Evolutionary conservation across 192 early-diverging fungal species (phyloP).

Genomic region (Chytriomyces sp.): DNA sequence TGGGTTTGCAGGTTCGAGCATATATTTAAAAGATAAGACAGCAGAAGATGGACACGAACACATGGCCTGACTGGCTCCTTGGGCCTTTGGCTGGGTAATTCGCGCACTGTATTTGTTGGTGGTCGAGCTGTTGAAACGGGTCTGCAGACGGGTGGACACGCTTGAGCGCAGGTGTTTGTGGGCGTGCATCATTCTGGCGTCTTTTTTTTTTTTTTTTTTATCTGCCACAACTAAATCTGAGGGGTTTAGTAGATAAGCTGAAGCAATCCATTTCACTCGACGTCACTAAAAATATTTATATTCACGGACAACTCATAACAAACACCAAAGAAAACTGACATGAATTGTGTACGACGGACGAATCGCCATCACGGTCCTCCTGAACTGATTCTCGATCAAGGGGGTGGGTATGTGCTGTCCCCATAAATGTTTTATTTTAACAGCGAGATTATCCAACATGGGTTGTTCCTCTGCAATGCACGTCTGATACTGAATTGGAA

Average conservation of each 20-base stretch:
- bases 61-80: slow-evolving; percentile 98
- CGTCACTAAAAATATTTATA: background rate
- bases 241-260: no score
- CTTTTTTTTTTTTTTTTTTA: background rate
- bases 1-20: background rate
- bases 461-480: no score
- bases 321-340: background rate
- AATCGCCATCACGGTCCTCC: no score
- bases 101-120: slow-evolving; percentile 81
- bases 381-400: no score
- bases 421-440: no score
- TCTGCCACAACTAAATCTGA: background rate
- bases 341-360: background rate
- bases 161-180: background rate
- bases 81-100: slow-evolving; percentile 93
- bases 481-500: no score
- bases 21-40: background rate
- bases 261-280: background rate
- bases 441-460: no score
- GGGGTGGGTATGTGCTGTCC: no score
- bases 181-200: background rate
- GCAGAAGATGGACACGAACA: slow-evolving; percentile 59
- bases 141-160: background rate
- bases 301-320: background rate
- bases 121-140: background rate